phyloP scores from a whole-genome alignment of 2,329 filamentous ascomycete species.

The Colletotrichum trifolii region DNA sequence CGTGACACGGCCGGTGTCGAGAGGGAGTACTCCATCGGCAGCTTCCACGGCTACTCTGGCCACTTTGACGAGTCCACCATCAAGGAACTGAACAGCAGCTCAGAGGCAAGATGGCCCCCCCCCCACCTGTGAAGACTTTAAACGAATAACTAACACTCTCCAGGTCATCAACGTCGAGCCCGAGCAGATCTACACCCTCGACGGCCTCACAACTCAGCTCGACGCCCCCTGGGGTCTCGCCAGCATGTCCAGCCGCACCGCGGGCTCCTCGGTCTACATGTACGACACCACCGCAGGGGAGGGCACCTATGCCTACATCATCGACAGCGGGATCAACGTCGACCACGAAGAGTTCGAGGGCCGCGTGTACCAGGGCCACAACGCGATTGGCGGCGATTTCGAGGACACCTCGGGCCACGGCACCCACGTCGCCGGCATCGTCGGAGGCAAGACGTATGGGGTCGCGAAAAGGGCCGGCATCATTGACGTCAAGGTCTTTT shows the following conservation, averaged over 20 bases:
- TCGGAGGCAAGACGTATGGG: slow-evolving; percentile 49
- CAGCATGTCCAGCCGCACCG: slow-evolving; percentile 50
- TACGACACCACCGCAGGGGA: slow-evolving; percentile 49
- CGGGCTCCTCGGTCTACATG: slow-evolving; percentile 41
- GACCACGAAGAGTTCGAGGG: slow-evolving; percentile 46
- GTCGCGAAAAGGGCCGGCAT: slow-evolving; percentile 57
- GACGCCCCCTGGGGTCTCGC: slow-evolving; percentile 56
- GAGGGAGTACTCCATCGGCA: slow-evolving; percentile 50
- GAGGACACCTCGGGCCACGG: slow-evolving; percentile 55
- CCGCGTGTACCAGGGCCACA: slow-evolving; percentile 38
- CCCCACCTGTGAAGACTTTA: not conserved
- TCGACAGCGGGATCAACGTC: slow-evolving; percentile 52
- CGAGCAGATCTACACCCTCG: slow-evolving; percentile 25
- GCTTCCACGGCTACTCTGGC: slow-evolving; percentile 55
- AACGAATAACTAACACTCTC: slow-evolving; percentile 18
- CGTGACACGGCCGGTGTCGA: slow-evolving; percentile 51
- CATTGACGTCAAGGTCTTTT: slow-evolving; percentile 59
- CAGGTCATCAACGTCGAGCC: slow-evolving; percentile 31
- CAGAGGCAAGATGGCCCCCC: slow-evolving; percentile 41
- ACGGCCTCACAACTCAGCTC: slow-evolving; percentile 44
- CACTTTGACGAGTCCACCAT: slow-evolving; percentile 56
- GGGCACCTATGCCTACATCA: slow-evolving; percentile 52
- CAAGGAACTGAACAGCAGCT: slow-evolving; percentile 49
- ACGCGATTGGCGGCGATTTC: slow-evolving; percentile 41
- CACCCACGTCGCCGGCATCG: slow-evolving; percentile 52